A percentile compares a stretch with the other conserved stretches of the same genome.
These are phyloP conservation scores for Sporothrix inflata DNA, from an alignment of 2,329 filamentous ascomycete genomes.

Conservation along the genomic window DNA sequence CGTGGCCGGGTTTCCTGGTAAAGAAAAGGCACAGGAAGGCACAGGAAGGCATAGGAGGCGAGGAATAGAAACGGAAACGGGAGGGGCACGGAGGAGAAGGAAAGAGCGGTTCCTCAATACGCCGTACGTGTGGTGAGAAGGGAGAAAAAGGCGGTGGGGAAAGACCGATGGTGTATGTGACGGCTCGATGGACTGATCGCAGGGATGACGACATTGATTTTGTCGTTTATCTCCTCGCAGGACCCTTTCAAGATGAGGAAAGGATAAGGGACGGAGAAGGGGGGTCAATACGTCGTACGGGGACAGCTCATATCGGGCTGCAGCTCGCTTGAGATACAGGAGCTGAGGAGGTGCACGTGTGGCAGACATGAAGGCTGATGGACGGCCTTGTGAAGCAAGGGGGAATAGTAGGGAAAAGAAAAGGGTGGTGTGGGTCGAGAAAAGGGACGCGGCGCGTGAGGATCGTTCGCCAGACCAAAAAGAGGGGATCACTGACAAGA, in stretches of 20 bases:
- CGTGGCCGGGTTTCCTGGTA: too few relatives aligned
- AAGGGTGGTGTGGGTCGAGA: neutral
- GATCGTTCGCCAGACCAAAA: neutral
- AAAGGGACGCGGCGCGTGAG: conserved; percentile 16
- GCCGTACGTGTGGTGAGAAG: neutral
- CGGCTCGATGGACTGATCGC: neutral
- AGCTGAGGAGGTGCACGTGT: conserved; percentile 2
- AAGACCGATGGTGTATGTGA: neutral
- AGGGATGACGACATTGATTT: conserved; percentile 25
- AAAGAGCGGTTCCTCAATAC: neutral
- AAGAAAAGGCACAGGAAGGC: neutral
- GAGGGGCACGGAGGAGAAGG: neutral
- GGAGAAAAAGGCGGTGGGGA: neutral
- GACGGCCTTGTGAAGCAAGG: conserved; percentile 15
- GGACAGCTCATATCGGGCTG: conserved; percentile 8
- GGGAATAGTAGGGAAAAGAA: neutral
- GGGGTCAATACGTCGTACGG: neutral
- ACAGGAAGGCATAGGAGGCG: neutral
- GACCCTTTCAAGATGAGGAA: neutral
- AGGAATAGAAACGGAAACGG: neutral
- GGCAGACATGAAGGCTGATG: conserved; percentile 13
- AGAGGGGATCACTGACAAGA: neutral
- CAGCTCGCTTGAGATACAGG: neutral
- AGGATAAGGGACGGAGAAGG: neutral
- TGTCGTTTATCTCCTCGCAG: neutral